These are phyloP conservation scores for Termitomyces sp. DNA, from an alignment of 768 basidiomycete species.

Conservation along the genomic window DNA sequence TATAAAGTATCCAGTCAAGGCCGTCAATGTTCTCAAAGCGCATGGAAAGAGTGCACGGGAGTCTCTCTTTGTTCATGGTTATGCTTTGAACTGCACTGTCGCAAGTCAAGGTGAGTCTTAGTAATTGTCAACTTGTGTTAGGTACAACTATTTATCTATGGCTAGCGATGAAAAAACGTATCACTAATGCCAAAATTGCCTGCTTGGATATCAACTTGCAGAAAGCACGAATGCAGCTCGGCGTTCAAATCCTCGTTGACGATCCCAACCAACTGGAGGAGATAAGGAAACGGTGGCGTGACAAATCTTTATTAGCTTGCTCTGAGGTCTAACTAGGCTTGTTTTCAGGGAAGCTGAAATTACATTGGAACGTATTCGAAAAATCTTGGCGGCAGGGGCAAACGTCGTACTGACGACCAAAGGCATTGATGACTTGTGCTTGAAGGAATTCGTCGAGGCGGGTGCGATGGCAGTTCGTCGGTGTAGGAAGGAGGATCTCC, in stretches of 20 bases:
- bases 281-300: conserved; percentile 79
- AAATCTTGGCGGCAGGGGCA: conserved; percentile 92
- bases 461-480: conserved; percentile 98
- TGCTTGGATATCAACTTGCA: conserved; percentile 98
- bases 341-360: conserved; percentile 83
- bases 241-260: conserved; percentile 95
- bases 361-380: conserved; percentile 90
- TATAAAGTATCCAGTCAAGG: conserved; percentile 98
- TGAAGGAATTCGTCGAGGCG: conserved; percentile 98
- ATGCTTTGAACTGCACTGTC: conserved; percentile 97
- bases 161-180: conserved; percentile 94
- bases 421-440: conserved; percentile 95
- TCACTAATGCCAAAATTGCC: conserved; percentile 92
- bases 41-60: conserved; percentile 95
- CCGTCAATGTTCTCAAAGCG: conserved; percentile 96
- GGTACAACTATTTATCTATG: background rate
- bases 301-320: background rate
- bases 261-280: conserved; percentile 95
- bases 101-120: conserved; percentile 86
- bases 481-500: conserved; percentile 96
- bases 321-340: background rate
- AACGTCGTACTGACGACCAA: conserved; percentile 98
- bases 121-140: background rate
- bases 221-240: conserved; percentile 95
- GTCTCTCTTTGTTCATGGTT: conserved; percentile 91